These are phyloP conservation scores for Aristolochia contorta DNA, from an alignment of 164 flowering plant species.

Conservation along the genomic window DNA sequence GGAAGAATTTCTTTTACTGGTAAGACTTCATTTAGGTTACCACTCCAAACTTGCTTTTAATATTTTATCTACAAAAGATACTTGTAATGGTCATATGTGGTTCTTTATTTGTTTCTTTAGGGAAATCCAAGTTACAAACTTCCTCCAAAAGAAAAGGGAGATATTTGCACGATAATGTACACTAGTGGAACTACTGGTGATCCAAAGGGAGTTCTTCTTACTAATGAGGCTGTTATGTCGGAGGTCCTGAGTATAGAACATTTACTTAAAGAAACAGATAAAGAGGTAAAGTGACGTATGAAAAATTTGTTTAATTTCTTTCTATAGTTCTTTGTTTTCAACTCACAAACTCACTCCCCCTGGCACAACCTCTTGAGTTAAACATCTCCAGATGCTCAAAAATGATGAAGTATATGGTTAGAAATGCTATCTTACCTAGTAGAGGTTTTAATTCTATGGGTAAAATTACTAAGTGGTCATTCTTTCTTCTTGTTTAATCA, in stretches of 20 bases:
- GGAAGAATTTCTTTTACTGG: constrained; percentile 66
- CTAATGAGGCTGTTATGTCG: constrained; percentile 46
- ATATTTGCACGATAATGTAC: constrained; percentile 85
- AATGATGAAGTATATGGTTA: no score
- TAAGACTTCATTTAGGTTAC: constrained; percentile 14
- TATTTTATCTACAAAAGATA: not conserved
- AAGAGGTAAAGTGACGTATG: constrained; percentile 35
- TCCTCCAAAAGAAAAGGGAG: constrained; percentile 53
- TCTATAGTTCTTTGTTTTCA: no score
- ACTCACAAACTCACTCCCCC: no score
- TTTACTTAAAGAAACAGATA: constrained; percentile 52
- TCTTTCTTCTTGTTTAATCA: constrained; percentile 2
- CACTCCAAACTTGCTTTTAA: not conserved
- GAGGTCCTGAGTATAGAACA: constrained; percentile 57
- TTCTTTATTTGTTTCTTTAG: constrained; percentile 20
- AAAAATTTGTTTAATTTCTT: no score
- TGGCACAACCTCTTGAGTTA: no score
- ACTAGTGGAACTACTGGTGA: constrained; percentile 99
- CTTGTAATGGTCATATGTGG: no score
- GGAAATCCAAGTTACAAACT: constrained; percentile 46
- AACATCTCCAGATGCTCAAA: no score
- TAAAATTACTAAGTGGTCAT: no score
- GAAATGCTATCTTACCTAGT: no score
- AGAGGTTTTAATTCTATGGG: no score
- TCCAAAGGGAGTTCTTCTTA: constrained; percentile 88